phyloP scores from a whole-genome alignment of 108 stramenopile genomes.

The Seminavis robusta region DNA sequence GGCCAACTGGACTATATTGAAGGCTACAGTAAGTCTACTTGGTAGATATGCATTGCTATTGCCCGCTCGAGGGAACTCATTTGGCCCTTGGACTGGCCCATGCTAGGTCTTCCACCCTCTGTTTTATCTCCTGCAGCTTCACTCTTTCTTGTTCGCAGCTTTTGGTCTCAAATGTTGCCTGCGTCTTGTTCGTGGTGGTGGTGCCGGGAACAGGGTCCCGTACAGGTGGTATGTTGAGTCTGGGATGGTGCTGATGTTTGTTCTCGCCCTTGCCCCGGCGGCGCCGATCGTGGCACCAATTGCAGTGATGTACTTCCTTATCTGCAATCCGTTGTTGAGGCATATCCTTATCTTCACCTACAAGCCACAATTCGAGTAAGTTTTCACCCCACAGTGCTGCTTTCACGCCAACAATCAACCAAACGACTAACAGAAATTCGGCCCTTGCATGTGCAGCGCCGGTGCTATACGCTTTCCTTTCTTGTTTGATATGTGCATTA shows the following conservation, averaged over 20 bases:
- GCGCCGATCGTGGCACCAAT: conserved; percentile 73
- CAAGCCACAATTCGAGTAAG: conserved; percentile 73
- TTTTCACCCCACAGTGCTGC: conserved; percentile 40
- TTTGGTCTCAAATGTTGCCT: conserved; percentile 41
- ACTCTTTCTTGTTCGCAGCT: conserved; percentile 64
- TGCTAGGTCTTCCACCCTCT: conserved; percentile 63
- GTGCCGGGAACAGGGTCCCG: conserved; percentile 71
- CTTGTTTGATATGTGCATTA: conserved; percentile 68
- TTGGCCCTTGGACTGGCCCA: too few relatives aligned
- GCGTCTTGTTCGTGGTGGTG: conserved; percentile 34
- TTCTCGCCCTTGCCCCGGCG: conserved; percentile 71
- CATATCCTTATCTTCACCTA: conserved; percentile 77
- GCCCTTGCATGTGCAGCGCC: too few relatives aligned
- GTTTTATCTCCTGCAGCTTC: conserved; percentile 77
- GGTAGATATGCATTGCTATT: too few relatives aligned
- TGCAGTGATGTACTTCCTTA: conserved; percentile 66
- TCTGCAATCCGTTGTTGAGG: conserved; percentile 65
- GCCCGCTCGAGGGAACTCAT: too few relatives aligned
- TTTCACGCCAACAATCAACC: too few relatives aligned
- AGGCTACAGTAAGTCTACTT: too few relatives aligned
- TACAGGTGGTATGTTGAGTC: conserved; percentile 83
- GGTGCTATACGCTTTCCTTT: conserved; percentile 83
- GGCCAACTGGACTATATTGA: conserved; percentile 86
- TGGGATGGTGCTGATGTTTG: conserved; percentile 76
- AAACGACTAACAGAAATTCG: too few relatives aligned